Evolutionary conservation across 306 rosid genomes (phyloP).

Genomic region (Dicorynia guianensis): DNA sequence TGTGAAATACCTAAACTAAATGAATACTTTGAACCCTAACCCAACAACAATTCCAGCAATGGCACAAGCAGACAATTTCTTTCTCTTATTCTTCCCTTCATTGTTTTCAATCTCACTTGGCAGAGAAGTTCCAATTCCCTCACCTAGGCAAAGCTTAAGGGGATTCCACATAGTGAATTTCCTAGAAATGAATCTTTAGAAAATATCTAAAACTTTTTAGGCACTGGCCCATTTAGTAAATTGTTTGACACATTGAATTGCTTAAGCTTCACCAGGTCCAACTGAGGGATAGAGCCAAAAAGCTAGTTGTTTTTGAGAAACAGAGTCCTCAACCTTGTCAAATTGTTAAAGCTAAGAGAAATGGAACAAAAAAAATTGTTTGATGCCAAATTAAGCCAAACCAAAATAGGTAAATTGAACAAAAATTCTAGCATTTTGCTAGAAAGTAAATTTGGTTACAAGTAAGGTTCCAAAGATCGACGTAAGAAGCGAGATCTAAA

Average conservation of each 20-base stretch:
- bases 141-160: slow-evolving; percentile 52
- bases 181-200: slow-evolving; percentile 57
- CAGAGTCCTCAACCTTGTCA: slow-evolving; percentile 55
- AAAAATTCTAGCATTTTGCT: slow-evolving; percentile 54
- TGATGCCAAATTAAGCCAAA: slow-evolving; percentile 62
- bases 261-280: slow-evolving; percentile 36
- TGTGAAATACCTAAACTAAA: no score
- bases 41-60: slow-evolving; percentile 71
- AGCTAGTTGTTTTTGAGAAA: slow-evolving; percentile 55
- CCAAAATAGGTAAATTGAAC: slow-evolving; percentile 45
- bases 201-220: slow-evolving; percentile 47
- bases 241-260: slow-evolving; percentile 75
- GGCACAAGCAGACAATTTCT: slow-evolving; percentile 55
- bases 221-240: slow-evolving; percentile 65
- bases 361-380: slow-evolving; percentile 66
- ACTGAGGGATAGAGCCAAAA: slow-evolving; percentile 51
- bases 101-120: slow-evolving; percentile 20
- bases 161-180: slow-evolving; percentile 66
- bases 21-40: no score
- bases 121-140: slow-evolving; percentile 31
- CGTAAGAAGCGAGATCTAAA: slow-evolving; percentile 63
- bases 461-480: slow-evolving; percentile 64
- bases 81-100: background rate
- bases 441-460: slow-evolving; percentile 57
- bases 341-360: slow-evolving; percentile 39